Evolutionary conservation across 2,329 filamentous ascomycete species (phyloP), one percentile per base, ranked within the genome.

Genomic region (Aureobasidium melanogenum): DNA sequence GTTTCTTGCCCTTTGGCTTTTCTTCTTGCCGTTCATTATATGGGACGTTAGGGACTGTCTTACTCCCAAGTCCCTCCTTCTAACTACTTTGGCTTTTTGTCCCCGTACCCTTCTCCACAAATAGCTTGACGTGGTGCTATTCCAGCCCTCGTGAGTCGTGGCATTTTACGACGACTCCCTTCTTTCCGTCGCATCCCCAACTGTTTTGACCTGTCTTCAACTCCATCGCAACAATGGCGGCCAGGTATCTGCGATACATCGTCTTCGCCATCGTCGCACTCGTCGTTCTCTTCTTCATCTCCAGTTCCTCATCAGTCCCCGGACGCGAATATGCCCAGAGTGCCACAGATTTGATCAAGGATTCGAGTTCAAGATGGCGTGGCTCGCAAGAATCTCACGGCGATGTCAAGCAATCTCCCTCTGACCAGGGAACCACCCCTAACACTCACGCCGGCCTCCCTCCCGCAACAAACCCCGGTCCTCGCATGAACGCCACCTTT

Each of bases 401-500:
- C 34, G 64, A 65, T 39, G 65, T 63, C 14, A 60, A 55, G 24
- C 56, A 55, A 22, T 55, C 34, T 17, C 34, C 36, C 26, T 41
- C 60, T 28, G 61, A 62, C 19, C 55, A 61, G 41, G 63, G 61
- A 54, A 72, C 68, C 39, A 69, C 71, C 24, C 71, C 69, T 46
- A 73, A 72, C 66, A 62, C 62, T 58, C 61, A 74, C 70, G 7
- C 72, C 67, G 43, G 74, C 70, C 59, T 75, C 71, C 59, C 69
- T 67, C 69, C 74, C 22, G 71, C 75, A 19, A 80, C 81, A 34
- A 82, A 83, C 15, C 78, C 84, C 12, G 88, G 88, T 56, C 84
- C 86, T 63, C 88, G 90, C 70, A 90, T 96, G 82, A 99, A 99
- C 76, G 94, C 95, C 55, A 99, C 94, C 12, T 99, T 99, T 71